Conservation (phyloP, 805 yeast genomes). For the Yamadazyma endophytica region DNA sequence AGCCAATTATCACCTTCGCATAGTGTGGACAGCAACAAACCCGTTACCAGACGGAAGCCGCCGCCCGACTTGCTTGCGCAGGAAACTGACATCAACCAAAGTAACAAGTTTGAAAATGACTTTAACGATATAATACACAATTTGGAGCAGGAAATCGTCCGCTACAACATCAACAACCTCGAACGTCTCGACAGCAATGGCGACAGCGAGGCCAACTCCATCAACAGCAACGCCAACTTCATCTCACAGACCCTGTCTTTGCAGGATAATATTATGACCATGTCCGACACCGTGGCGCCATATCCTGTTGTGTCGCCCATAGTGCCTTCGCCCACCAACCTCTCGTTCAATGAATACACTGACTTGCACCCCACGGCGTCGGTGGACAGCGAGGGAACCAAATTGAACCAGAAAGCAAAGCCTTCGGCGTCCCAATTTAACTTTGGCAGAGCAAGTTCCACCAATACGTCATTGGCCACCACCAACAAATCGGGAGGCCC, state of each 20-base stretch:
- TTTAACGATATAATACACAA: constrained; percentile 1
- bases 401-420: too few relatives aligned
- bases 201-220: too few relatives aligned
- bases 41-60: background rate
- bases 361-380: constrained; percentile 4
- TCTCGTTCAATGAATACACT: too few relatives aligned
- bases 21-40: background rate
- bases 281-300: constrained; percentile 6
- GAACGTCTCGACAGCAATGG: too few relatives aligned
- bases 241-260: too few relatives aligned
- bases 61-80: background rate
- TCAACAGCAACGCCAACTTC: too few relatives aligned
- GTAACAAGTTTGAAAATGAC: background rate
- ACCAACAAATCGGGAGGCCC: constrained; percentile 1
- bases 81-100: background rate
- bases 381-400: too few relatives aligned
- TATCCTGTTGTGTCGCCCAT: constrained; percentile 16
- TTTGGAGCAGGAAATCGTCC: constrained; percentile 4
- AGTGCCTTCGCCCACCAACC: constrained; percentile 10
- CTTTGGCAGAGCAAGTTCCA: too few relatives aligned
- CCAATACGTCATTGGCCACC: too few relatives aligned
- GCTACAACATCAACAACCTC: too few relatives aligned
- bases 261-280: background rate
- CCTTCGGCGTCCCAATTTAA: too few relatives aligned
- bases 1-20: constrained; percentile 2